Evolutionary conservation across 805 yeast genomes (phyloP), one percentile per base, ranked within the genome.

Genomic region (Sugiyamaella lignohabitans): DNA sequence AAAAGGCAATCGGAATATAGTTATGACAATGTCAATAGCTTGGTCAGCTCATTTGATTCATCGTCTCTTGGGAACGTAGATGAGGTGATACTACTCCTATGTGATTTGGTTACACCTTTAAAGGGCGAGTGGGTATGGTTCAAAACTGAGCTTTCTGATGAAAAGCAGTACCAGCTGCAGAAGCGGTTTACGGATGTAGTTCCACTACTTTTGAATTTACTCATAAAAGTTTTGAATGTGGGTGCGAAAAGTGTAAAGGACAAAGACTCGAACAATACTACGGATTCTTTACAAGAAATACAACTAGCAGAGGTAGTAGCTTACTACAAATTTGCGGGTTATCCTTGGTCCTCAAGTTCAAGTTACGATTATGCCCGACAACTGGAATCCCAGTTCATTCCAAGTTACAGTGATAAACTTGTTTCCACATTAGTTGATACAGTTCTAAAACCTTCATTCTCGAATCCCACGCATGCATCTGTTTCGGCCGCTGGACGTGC

Each of bases 111-210:
- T 16, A 5, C 19, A 11, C 49, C 49, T 27, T 16, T 44, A 6
- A 17, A 34, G 11, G 50, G 50, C 16, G 47, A 42, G 30, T 47
- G 50, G 50, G 36, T 47, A 24, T 47, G 50, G 50, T 24, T 6
- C 24, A 42, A 30, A 22, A 35, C 10, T 17, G 50, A 47, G n/a
- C 23, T 21, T 17, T 20, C 50, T 3, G 46, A 43, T 16, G n/a
- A 35, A 35, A 35, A 17, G 38, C 20, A 6, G 20, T 14, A 35
- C 38, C 38, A 11, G 20, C 11, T 35, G 6, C 38, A 16, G 20
- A 35, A 35, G 38, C 38, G 6, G 20, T 35, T 17, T 8, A 35
- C 6, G 20, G 20, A 11, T 35, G 38, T 14, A 14, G 38, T n/a
- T n/a, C n/a, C n/a, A n/a, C n/a, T n/a, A n/a, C n/a, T n/a, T n/a